A percentile compares a stretch with the other conserved stretches of the same genome.
These are phyloP conservation scores for Martensiomyces pterosporus DNA, from an alignment of 192 early-diverging fungal species.

Conservation along the genomic window DNA sequence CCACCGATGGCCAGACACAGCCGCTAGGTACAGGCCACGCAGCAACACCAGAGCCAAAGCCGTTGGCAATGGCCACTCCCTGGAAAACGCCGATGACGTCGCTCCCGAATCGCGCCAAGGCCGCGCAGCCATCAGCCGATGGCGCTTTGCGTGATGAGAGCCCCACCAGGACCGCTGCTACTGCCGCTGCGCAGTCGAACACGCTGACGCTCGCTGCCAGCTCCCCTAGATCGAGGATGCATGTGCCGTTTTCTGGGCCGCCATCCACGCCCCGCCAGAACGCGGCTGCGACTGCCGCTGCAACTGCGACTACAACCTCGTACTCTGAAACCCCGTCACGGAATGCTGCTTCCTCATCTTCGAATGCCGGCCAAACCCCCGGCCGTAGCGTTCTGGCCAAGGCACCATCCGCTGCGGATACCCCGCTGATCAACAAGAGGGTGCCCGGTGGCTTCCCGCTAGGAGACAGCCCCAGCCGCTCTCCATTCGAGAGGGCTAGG, in stretches of 20 bases:
- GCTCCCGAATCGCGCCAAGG: constrained; percentile 1
- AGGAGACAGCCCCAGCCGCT: constrained; percentile 5
- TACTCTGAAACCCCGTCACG: too few species aligned
- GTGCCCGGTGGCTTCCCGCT: constrained; percentile 14
- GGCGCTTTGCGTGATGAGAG: background rate
- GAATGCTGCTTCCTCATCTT: too few species aligned
- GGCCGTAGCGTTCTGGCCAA: constrained; percentile 6
- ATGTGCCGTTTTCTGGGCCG: constrained; percentile 33
- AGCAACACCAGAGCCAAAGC: constrained; percentile 2
- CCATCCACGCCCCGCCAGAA: constrained; percentile 27
- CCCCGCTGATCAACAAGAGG: constrained; percentile 3
- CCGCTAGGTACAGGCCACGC: background rate
- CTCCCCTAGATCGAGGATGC: too few species aligned
- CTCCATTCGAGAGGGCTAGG: constrained; percentile 21
- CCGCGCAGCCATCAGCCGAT: background rate
- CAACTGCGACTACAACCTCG: too few species aligned
- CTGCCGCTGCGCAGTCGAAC: background rate
- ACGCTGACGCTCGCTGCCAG: too few species aligned
- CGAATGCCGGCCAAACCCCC: constrained; percentile 14
- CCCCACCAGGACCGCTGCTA: background rate
- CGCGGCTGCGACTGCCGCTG: background rate
- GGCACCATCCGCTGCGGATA: background rate
- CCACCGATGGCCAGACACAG: background rate
- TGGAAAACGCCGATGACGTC: constrained; percentile 20
- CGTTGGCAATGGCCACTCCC: background rate